A percentile compares a stretch with the other conserved stretches of the same genome.
These are phyloP conservation scores for Claviceps sp. DNA, from an alignment of 2,329 filamentous ascomycete species.

Conservation along the genomic window DNA sequence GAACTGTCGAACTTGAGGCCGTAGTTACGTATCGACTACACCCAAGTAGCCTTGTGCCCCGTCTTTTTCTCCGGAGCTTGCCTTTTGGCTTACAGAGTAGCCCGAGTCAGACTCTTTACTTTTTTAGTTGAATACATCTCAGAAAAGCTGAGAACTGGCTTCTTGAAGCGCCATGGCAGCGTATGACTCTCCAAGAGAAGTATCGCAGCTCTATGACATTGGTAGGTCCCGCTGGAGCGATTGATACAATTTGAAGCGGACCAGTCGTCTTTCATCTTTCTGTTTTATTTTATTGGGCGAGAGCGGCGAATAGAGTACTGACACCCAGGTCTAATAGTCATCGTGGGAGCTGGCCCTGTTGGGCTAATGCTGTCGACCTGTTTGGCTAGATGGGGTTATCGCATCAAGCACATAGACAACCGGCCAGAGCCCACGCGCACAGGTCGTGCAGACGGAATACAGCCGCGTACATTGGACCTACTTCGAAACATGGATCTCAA, in stretches of 20 bases:
- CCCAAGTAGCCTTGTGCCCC: neutral
- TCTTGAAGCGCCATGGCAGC: neutral
- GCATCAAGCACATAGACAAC: conserved; percentile 90
- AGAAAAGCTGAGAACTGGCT: neutral
- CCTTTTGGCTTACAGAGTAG: neutral
- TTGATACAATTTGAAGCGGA: neutral
- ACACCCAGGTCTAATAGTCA: conserved; percentile 40
- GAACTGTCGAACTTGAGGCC: neutral
- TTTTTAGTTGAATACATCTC: no score
- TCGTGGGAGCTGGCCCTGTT: conserved; percentile 79
- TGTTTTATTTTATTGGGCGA: no score
- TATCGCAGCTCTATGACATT: conserved; percentile 27
- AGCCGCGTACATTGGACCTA: conserved; percentile 77
- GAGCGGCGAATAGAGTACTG: neutral
- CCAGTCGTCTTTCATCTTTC: neutral
- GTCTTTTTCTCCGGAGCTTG: neutral
- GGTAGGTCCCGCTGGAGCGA: conserved; percentile 18
- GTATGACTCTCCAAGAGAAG: neutral
- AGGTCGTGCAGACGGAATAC: conserved; percentile 81
- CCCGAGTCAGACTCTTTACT: neutral
- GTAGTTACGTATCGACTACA: neutral
- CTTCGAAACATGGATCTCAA: conserved; percentile 84
- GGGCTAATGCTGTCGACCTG: conserved; percentile 80
- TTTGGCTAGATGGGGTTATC: conserved; percentile 85
- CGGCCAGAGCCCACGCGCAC: conserved; percentile 71